Percentiles rank a stretch among this genome's conserved stretches.
These are phyloP conservation scores for Crucibulum laeve DNA, from an alignment of 768 basidiomycete genomes.

Conservation along the genomic window DNA sequence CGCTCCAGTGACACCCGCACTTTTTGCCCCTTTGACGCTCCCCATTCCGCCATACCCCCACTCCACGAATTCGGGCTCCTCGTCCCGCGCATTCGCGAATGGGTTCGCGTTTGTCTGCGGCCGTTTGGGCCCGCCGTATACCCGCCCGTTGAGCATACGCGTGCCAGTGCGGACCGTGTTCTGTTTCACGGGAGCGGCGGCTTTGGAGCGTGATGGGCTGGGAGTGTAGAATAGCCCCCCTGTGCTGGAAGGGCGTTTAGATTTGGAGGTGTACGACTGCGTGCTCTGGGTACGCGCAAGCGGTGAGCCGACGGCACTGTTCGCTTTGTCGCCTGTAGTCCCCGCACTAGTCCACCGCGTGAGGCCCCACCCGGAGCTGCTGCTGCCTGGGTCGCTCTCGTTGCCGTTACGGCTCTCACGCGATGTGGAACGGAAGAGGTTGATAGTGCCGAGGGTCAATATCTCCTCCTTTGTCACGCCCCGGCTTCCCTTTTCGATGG, in stretches of 20 bases:
- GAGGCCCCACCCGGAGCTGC: slow-evolving; percentile 19
- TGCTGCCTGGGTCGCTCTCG: slow-evolving; percentile 8
- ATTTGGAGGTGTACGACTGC: slow-evolving; percentile 23
- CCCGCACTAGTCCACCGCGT: slow-evolving; percentile 25
- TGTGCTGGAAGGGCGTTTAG: slow-evolving; percentile 5
- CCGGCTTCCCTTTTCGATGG: slow-evolving; percentile 23
- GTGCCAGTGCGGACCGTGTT: slow-evolving; percentile 29
- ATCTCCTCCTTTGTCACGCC: slow-evolving; percentile 27
- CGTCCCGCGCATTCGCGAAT: slow-evolving; percentile 59
- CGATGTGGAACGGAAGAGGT: slow-evolving; percentile 33
- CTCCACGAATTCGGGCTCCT: slow-evolving; percentile 85
- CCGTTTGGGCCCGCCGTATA: slow-evolving; percentile 57
- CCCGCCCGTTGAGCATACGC: slow-evolving; percentile 80
- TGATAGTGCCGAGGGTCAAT: slow-evolving; percentile 32
- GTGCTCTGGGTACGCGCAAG: slow-evolving; percentile 29
- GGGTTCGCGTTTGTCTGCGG: slow-evolving; percentile 39
- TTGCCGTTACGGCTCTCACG: slow-evolving; percentile 10
- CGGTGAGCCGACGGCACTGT: slow-evolving; percentile 18
- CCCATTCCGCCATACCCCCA: slow-evolving; percentile 93
- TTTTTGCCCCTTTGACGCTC: slow-evolving; percentile 38
- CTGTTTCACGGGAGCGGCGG: slow-evolving; percentile 10
- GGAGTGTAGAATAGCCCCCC: slow-evolving; percentile 4
- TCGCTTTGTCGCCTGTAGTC: slow-evolving; percentile 9
- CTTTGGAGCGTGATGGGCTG: slow-evolving; percentile 9
- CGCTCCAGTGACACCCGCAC: slow-evolving; percentile 27